Conservation (phyloP, 208 protist species). For the Lotmaria passim region DNA sequence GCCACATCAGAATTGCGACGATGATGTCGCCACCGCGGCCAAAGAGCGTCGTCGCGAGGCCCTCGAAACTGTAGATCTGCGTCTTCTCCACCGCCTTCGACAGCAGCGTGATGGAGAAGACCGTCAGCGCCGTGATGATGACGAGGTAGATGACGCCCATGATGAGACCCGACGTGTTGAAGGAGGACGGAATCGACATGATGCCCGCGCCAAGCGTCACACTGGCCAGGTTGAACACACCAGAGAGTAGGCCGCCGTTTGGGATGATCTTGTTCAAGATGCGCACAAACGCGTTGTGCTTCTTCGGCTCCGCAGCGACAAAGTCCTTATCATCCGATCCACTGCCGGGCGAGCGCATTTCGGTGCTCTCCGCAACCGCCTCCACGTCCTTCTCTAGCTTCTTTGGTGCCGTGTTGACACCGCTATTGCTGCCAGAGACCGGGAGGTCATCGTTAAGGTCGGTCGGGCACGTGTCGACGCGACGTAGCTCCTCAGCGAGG, state of each 20-base stretch:
- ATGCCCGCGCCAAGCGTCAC: slow-evolving; percentile 73
- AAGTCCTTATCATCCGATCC: not conserved
- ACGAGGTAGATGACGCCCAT: slow-evolving; percentile 71
- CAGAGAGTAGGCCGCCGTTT: slow-evolving; percentile 46
- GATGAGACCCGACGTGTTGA: slow-evolving; percentile 55
- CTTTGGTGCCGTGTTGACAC: not conserved
- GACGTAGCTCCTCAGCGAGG: not conserved
- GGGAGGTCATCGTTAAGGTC: slow-evolving; percentile 3
- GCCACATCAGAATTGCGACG: slow-evolving; percentile 51
- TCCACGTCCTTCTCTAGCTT: not conserved
- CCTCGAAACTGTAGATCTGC: slow-evolving; percentile 52
- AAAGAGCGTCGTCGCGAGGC: slow-evolving; percentile 50
- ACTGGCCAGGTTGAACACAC: slow-evolving; percentile 54
- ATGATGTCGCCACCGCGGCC: slow-evolving; percentile 62
- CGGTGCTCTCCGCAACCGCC: not conserved
- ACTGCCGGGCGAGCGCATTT: not conserved
- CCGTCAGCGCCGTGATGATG: slow-evolving; percentile 50
- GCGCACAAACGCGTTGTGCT: slow-evolving; percentile 23
- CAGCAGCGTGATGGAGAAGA: slow-evolving; percentile 71
- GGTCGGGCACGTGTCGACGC: too few species aligned
- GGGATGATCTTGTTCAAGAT: slow-evolving; percentile 41
- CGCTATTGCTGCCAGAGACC: not conserved
- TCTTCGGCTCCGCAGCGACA: not conserved
- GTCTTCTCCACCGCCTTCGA: slow-evolving; percentile 58
- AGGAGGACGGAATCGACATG: slow-evolving; percentile 70